Conservation (phyloP, 2,329 filamentous ascomycete species). For the Paramyrothecium sp. region DNA sequence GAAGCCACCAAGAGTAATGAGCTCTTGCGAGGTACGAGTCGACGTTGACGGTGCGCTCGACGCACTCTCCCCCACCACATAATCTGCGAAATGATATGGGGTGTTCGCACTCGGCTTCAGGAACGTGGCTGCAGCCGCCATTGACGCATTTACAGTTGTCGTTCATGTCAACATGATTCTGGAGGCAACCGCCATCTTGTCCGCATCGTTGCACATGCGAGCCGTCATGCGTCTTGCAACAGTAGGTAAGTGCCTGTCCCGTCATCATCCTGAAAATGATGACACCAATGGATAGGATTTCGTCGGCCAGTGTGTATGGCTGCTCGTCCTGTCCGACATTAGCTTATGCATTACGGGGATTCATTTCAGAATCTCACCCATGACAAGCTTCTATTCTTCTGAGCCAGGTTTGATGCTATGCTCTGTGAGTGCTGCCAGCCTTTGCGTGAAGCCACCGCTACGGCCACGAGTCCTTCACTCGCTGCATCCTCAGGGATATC, state of each 20-base stretch:
- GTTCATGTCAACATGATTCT: constrained; percentile 9
- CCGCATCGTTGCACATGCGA: constrained; percentile 27
- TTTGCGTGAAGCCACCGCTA: constrained; percentile 10
- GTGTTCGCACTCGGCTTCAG: constrained; percentile 8
- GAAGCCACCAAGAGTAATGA: constrained; percentile 24
- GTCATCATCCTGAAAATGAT: constrained; percentile 43
- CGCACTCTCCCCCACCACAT: constrained; percentile 16
- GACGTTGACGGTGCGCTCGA: constrained; percentile 24
- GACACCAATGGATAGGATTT: constrained; percentile 35
- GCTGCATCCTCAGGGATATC: too few species aligned
- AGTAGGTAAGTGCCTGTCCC: constrained; percentile 12
- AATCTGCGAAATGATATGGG: constrained; percentile 6
- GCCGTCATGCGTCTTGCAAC: constrained; percentile 16
- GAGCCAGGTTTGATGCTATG: too few species aligned
- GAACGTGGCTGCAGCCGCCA: constrained; percentile 20
- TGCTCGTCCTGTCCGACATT: constrained; percentile 18
- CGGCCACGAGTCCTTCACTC: background rate
- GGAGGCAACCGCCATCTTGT: constrained; percentile 20
- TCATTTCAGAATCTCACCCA: too few species aligned
- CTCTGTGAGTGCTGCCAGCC: constrained; percentile 7
- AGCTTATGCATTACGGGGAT: too few species aligned
- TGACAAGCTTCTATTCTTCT: too few species aligned
- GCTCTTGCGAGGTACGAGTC: constrained; percentile 22
- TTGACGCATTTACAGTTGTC: constrained; percentile 15
- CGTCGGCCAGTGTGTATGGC: constrained; percentile 33